These are phyloP conservation scores for Aspergillus avenaceus DNA, from an alignment of 495 filamentous ascomycete species.

Conservation along the genomic window DNA sequence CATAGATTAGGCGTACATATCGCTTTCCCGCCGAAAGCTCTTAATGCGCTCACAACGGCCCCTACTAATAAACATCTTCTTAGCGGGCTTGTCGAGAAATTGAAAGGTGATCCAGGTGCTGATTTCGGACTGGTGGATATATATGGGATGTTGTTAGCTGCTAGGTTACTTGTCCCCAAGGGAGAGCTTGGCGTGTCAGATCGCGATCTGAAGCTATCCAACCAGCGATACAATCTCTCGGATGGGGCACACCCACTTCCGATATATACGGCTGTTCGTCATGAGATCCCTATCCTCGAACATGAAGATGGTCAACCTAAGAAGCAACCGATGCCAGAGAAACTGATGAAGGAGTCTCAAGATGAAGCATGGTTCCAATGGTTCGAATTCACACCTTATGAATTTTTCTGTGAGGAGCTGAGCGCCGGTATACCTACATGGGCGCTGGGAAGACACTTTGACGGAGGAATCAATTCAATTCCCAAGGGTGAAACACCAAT, in stretches of 20 bases:
- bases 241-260: conserved; percentile 80
- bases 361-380: conserved; percentile 92
- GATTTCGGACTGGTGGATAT: conserved; percentile 88
- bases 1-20: conserved; percentile 79
- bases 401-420: conserved; percentile 93
- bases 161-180: conserved; percentile 77
- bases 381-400: conserved; percentile 95
- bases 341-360: conserved; percentile 58
- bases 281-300: conserved; percentile 76
- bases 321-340: conserved; percentile 37
- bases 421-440: conserved; percentile 90
- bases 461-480: conserved; percentile 59
- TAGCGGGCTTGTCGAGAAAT: conserved; percentile 81
- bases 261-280: conserved; percentile 90
- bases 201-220: conserved; percentile 82
- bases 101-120: conserved; percentile 74
- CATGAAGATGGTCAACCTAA: conserved; percentile 19
- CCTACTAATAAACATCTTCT: conserved; percentile 92
- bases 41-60: conserved; percentile 69
- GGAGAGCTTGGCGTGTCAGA: conserved; percentile 73
- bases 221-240: conserved; percentile 66
- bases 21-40: conserved; percentile 80
- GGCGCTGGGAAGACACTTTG: conserved; percentile 81
- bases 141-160: conserved; percentile 82
- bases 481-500: conserved; percentile 56